phyloP scores from a whole-genome alignment of 225 moss, liverwort and hornwort genomes.

The Lunularia cruciata region DNA sequence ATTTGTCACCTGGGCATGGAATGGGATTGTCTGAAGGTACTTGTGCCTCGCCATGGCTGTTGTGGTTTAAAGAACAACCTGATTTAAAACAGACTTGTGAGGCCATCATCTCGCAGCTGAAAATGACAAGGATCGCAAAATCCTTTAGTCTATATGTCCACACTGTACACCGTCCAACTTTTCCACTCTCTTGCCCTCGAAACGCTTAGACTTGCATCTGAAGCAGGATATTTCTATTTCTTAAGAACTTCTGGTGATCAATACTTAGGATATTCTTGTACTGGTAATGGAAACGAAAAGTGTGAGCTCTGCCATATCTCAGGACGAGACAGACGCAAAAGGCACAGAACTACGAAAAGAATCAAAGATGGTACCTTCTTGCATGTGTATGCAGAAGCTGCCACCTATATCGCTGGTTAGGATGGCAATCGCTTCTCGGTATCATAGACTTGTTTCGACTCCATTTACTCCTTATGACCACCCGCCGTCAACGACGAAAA shows the following conservation, averaged over 20 bases:
- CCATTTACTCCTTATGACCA: conserved; percentile 55
- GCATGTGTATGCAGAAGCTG: conserved; percentile 18
- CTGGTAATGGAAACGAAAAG: too few relatives aligned
- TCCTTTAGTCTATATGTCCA: neutral
- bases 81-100: conserved; percentile 13
- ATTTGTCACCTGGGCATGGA: conserved; percentile 22
- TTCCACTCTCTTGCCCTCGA: too few relatives aligned
- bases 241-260: too few relatives aligned
- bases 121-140: neutral
- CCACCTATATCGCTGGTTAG: conserved; percentile 7
- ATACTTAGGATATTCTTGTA: too few relatives aligned
- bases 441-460: conserved; percentile 10
- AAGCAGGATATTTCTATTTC: neutral
- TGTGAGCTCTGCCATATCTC: too few relatives aligned
- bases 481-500: conserved; percentile 82
- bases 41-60: conserved; percentile 14
- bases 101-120: conserved; percentile 2
- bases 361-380: conserved; percentile 17
- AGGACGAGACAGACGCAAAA: too few relatives aligned
- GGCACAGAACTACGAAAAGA: too few relatives aligned
- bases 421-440: conserved; percentile 17
- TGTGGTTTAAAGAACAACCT: conserved; percentile 10
- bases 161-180: conserved; percentile 2
- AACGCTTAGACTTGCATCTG: neutral
- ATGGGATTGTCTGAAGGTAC: conserved; percentile 3